A percentile compares a stretch with the other conserved stretches of the same genome.
Evolutionary conservation across 257 asterid genomes (phyloP).

Genomic region (Phtheirospermum japonicum): DNA sequence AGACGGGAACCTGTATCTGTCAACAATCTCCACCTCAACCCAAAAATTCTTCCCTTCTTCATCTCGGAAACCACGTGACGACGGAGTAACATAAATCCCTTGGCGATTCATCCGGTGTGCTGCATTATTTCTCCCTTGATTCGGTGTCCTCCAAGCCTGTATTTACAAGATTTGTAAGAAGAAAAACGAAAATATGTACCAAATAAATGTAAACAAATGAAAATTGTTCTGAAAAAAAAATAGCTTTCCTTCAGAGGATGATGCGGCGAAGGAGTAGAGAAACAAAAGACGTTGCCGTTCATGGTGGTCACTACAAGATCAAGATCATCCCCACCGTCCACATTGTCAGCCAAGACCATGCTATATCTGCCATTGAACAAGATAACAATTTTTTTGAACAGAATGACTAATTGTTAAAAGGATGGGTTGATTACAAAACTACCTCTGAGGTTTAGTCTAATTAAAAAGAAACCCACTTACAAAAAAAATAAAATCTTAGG

Average conservation of each 20-base stretch:
- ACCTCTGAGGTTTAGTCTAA: not conserved
- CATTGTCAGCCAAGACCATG: conserved; percentile 97
- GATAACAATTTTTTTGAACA: conserved; percentile 17
- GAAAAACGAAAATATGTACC: conserved; percentile 21
- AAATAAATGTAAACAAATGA: conserved; percentile 5
- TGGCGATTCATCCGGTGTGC: conserved; percentile 67
- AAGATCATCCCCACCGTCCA: conserved; percentile 99
- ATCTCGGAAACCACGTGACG: conserved; percentile 92
- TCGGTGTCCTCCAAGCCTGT: conserved; percentile 89
- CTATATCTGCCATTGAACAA: conserved; percentile 68
- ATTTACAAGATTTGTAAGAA: conserved; percentile 27
- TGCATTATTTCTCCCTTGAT: conserved; percentile 87
- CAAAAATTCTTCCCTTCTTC: conserved; percentile 98
- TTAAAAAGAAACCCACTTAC: not conserved
- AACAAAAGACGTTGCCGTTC: conserved; percentile 99
- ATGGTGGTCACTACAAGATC: conserved; percentile 95
- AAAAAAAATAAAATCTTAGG: not conserved
- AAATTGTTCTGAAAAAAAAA: conserved; percentile 2
- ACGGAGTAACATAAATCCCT: conserved; percentile 79
- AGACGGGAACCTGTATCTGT: conserved; percentile 73
- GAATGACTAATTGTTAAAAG: conserved; percentile 18
- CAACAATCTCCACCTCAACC: conserved; percentile 90
- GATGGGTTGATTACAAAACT: not conserved
- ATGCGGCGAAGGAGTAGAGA: conserved; percentile 94
- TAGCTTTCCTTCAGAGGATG: conserved; percentile 87